phyloP scores from a whole-genome alignment of 2,329 filamentous ascomycete species.

The Clonostachys sp. region DNA sequence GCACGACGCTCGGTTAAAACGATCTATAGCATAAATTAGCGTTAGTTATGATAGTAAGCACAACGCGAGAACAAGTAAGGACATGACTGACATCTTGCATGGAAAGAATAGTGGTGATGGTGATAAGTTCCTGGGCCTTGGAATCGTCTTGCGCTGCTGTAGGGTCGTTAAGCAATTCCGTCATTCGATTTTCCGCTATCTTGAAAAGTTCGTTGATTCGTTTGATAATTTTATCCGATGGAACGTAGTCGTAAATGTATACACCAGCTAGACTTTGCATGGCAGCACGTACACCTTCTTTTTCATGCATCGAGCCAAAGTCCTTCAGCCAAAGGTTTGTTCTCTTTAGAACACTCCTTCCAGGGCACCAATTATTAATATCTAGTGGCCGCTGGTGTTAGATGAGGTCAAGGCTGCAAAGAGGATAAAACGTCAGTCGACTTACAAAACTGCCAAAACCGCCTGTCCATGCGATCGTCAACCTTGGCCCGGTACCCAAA shows the following conservation, averaged over 20 bases:
- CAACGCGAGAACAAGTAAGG: not conserved
- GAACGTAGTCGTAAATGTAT: slow-evolving; percentile 33
- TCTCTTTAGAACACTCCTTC: slow-evolving; percentile 26
- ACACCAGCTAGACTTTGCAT: slow-evolving; percentile 33
- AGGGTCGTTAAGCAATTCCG: slow-evolving; percentile 16
- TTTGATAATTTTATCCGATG: slow-evolving; percentile 18
- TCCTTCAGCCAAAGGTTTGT: slow-evolving; percentile 34
- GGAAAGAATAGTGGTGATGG: slow-evolving; percentile 27
- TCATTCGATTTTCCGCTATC: slow-evolving; percentile 20
- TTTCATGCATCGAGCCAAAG: slow-evolving; percentile 30
- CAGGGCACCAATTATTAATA: slow-evolving; percentile 31
- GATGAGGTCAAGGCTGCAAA: not conserved
- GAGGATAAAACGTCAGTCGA: slow-evolving; percentile 3
- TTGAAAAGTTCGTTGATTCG: slow-evolving; percentile 25
- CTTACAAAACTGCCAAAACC: slow-evolving; percentile 28
- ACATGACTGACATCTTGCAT: slow-evolving; percentile 29
- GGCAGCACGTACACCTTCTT: slow-evolving; percentile 23
- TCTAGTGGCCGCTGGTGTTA: slow-evolving; percentile 14
- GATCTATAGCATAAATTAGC: slow-evolving; percentile 13
- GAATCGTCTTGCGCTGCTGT: slow-evolving; percentile 2
- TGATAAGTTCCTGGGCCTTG: slow-evolving; percentile 24
- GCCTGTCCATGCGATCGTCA: slow-evolving; percentile 20
- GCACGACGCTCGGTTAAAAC: slow-evolving; percentile 28
- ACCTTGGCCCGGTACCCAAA: slow-evolving; percentile 24
- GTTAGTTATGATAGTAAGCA: not conserved